Base-by-base conservation (phyloP, 2,329 filamentous ascomycete species). In the Tricladium varicosporioides region DNA sequence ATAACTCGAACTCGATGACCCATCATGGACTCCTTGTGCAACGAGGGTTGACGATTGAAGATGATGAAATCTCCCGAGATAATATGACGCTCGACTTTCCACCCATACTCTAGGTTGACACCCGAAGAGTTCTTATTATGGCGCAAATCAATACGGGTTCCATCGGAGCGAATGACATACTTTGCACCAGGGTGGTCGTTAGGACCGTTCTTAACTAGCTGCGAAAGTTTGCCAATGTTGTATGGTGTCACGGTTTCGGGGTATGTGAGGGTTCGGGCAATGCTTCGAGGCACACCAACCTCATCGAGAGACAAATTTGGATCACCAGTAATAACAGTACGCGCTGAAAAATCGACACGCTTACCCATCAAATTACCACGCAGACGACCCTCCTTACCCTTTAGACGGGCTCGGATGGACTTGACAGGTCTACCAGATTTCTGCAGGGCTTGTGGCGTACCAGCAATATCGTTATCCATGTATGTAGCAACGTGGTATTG, bases 21-120 rank as follows among this genome's bases (percentile, higher is more conserved):
- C 95, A 99, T 99, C 94, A 99, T 99, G 59, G 94, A 99, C 72
- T 99, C 94, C 75, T 99, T 99, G 81, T 99, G 94, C 69, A 99
- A 80, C 36, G 94, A 99, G 0, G 94, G 94, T 72, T 99, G 94
- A 81, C 94, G 94, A 74, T 99, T 99, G 85, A 99, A 99, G 70
- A 99, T 92, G 75, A 99, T 97, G 64, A 91, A 95, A 74, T 99
- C 94, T 57, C 93, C 93, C 69, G 96, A 91, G 68, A 96, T 87
- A 63, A 99, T 85, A 75, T 99, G 94, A 60, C 94, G 88, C 76
- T 99, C 94, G 36, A 99, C 95, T 72, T 97, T 97, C 93, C 93
- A 97, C 49, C 95, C 95, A 71, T 96, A 96, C 69, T 96, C 90
- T 32, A 99, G 77, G 62, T 97, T 91, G 60, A 92, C 87, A 50